Percentiles rank a stretch among this genome's conserved stretches.
These are phyloP conservation scores for Acrodontium crateriforme DNA, from an alignment of 2,329 filamentous ascomycete species.

Conservation along the genomic window DNA sequence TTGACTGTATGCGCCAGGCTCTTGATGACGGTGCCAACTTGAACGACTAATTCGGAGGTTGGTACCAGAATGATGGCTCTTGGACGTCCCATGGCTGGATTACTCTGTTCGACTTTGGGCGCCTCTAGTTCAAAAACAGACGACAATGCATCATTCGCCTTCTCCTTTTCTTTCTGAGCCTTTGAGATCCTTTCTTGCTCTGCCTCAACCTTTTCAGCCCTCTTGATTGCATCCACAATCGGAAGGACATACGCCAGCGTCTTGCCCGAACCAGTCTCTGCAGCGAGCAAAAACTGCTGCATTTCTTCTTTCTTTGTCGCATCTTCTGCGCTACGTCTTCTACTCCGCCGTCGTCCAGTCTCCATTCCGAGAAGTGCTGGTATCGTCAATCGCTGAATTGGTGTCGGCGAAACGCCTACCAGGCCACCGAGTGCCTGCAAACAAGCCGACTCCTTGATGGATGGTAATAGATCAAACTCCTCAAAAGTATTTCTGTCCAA, in stretches of 20 bases:
- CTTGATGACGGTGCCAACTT: conserved; percentile 73
- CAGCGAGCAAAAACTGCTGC: conserved; percentile 67
- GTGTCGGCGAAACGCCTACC: conserved; percentile 65
- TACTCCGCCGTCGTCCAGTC: conserved; percentile 22
- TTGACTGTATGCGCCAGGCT: conserved; percentile 72
- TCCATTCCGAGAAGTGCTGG: conserved; percentile 58
- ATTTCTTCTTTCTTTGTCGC: conserved; percentile 24
- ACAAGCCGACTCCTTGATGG: conserved; percentile 55
- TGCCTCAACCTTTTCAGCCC: conserved; percentile 46
- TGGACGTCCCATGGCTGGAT: conserved; percentile 64
- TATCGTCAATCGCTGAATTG: conserved; percentile 79
- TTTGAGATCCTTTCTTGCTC: conserved; percentile 23
- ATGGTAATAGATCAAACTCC: conserved; percentile 61
- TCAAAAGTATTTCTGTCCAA: conserved; percentile 64
- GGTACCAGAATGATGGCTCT: conserved; percentile 78
- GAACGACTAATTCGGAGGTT: conserved; percentile 78
- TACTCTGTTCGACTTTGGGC: conserved; percentile 47
- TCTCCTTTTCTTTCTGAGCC: conserved; percentile 10
- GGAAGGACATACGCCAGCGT: conserved; percentile 87
- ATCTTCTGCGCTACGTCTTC: conserved; percentile 16
- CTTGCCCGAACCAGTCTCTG: conserved; percentile 95
- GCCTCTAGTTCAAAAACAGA: conserved; percentile 46
- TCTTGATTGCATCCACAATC: conserved; percentile 71
- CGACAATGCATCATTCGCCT: conserved; percentile 32
- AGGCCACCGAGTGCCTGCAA: conserved; percentile 63